Conservation (phyloP, 768 basidiomycete genomes). For the Suillus clintonianus region DNA sequence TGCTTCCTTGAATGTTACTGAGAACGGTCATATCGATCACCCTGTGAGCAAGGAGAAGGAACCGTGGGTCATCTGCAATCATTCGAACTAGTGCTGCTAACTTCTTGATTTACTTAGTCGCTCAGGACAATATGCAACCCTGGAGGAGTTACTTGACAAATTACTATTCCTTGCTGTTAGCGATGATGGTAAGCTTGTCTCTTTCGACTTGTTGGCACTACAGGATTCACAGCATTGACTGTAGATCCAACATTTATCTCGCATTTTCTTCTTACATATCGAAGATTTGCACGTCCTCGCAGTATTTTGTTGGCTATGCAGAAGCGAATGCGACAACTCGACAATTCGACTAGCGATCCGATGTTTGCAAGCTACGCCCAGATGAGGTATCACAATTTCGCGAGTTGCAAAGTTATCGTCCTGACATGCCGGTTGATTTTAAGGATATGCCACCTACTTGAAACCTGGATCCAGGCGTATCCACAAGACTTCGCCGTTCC, state of each 20-base stretch:
- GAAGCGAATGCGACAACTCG: conserved; percentile 79
- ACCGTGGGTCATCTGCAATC: conserved; percentile 41
- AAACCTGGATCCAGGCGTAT: conserved; percentile 76
- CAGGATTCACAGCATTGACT: conserved; percentile 12
- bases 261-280: conserved; percentile 83
- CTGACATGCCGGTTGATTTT: conserved; percentile 1
- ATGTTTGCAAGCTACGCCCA: conserved; percentile 89
- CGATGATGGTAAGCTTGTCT: conserved; percentile 63
- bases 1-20: conserved; percentile 18
- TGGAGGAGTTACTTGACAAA: conserved; percentile 82
- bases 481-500: conserved; percentile 79
- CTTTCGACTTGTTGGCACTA: conserved; percentile 6
- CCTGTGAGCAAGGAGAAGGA: conserved; percentile 45
- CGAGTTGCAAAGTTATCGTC: conserved; percentile 1
- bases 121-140: conserved; percentile 69
- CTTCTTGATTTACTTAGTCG: conserved; percentile 34
- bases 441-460: conserved; percentile 80
- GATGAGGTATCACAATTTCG: conserved; percentile 60
- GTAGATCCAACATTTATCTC: conserved; percentile 78
- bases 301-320: conserved; percentile 85
- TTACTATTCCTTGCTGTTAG: conserved; percentile 81
- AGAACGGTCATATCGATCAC: conserved; percentile 25
- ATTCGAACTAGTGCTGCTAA: conserved; percentile 13
- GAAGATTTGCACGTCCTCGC: conserved; percentile 79
- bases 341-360: conserved; percentile 71